A percentile compares a stretch with the other conserved stretches of the same genome.
These are phyloP conservation scores for Sutorius australiensis DNA, from an alignment of 768 basidiomycete species.

Conservation along the genomic window DNA sequence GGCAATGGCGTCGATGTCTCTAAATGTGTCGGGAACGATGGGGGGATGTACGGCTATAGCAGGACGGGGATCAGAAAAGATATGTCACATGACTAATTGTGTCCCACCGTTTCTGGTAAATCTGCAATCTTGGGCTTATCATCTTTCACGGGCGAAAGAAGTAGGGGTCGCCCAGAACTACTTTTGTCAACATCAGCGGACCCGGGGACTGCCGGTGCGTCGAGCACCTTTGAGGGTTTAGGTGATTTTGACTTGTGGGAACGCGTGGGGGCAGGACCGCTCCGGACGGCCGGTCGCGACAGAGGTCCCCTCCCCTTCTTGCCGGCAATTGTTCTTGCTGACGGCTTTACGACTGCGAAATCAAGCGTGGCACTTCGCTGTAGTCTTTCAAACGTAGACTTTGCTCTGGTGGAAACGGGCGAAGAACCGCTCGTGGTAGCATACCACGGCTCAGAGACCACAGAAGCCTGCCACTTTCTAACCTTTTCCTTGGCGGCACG, in stretches of 20 bases:
- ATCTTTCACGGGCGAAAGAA: conserved; percentile 2
- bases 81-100: conserved; percentile 1
- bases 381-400: background rate
- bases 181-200: conserved; percentile 1
- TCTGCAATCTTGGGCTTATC: conserved; percentile 30
- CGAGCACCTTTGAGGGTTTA: conserved; percentile 7
- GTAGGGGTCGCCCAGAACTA: conserved; percentile 1
- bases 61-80: conserved; percentile 12
- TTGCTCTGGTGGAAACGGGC: background rate
- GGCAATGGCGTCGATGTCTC: conserved; percentile 50
- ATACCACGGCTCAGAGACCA: conserved; percentile 20
- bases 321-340: conserved; percentile 16
- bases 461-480: conserved; percentile 33
- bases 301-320: conserved; percentile 21
- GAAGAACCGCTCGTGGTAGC: background rate
- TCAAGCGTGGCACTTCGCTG: conserved; percentile 32
- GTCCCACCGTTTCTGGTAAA: conserved; percentile 37
- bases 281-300: background rate
- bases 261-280: conserved; percentile 8
- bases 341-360: conserved; percentile 44
- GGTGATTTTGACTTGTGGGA: conserved; percentile 10
- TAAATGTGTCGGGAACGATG: conserved; percentile 52
- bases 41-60: conserved; percentile 46
- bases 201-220: background rate
- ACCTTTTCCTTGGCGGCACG: conserved; percentile 35